These are phyloP conservation scores for Septoria linicola DNA, from an alignment of 2,329 filamentous ascomycete genomes.

Conservation along the genomic window DNA sequence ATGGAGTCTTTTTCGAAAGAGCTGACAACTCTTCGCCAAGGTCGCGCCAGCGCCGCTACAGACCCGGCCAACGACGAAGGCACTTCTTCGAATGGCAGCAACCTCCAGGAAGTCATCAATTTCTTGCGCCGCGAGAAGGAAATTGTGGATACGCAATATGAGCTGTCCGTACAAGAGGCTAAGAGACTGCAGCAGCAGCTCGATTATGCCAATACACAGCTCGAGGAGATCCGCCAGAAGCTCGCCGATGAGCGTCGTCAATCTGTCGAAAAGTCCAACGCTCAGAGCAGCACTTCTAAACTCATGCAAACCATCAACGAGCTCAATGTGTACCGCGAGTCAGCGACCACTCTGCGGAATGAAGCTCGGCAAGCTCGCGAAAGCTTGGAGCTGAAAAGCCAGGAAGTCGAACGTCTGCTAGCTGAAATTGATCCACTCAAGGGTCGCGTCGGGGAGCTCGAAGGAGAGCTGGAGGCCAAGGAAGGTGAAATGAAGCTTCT, in stretches of 20 bases:
- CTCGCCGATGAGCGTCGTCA: conserved; percentile 83
- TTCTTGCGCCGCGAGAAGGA: conserved; percentile 95
- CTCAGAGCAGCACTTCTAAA: conserved; percentile 77
- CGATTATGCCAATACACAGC: conserved; percentile 79
- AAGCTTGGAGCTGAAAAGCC: conserved; percentile 71
- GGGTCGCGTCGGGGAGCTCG: conserved; percentile 74
- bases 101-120: conserved; percentile 83
- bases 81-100: conserved; percentile 50
- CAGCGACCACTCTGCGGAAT: conserved; percentile 83
- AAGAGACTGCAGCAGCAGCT: conserved; percentile 89
- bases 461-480: conserved; percentile 75
- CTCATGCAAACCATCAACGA: conserved; percentile 94
- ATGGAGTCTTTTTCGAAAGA: conserved; percentile 75
- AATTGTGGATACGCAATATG: conserved; percentile 94
- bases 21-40: conserved; percentile 76
- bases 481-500: conserved; percentile 86
- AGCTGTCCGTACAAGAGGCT: conserved; percentile 81
- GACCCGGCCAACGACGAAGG: conserved; percentile 51
- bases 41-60: conserved; percentile 55
- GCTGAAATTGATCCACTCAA: conserved; percentile 79
- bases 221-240: conserved; percentile 85
- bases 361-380: conserved; percentile 78
- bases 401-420: conserved; percentile 71
- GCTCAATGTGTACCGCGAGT: conserved; percentile 93
- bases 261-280: conserved; percentile 70